Conservation (phyloP, 371 early-diverging fungal species). For the Apophysomyces elegans region DNA sequence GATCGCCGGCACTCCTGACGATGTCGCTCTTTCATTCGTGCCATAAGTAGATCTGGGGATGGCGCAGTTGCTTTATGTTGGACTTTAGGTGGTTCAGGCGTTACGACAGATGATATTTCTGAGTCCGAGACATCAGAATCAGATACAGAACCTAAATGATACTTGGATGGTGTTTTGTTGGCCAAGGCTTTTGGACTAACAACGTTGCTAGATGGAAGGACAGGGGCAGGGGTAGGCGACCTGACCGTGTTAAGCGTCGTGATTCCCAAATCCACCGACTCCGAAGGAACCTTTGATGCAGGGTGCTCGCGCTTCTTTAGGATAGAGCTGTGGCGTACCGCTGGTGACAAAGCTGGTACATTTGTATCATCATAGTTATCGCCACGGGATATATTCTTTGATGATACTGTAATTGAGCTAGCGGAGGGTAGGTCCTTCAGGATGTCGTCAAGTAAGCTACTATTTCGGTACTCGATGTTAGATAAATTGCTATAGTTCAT, state of each 20-base stretch:
- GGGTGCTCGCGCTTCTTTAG: constrained; percentile 9
- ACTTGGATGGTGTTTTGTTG: constrained; percentile 12
- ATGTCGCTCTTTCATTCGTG: constrained; percentile 31
- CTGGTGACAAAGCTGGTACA: neutral
- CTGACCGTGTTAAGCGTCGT: constrained; percentile 7
- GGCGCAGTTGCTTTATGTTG: constrained; percentile 9
- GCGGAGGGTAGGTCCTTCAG: constrained; percentile 7
- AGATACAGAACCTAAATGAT: constrained; percentile 5
- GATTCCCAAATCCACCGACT: neutral
- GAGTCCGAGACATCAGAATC: constrained; percentile 24
- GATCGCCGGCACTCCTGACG: constrained; percentile 29
- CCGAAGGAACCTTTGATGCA: constrained; percentile 2
- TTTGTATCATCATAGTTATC: neutral
- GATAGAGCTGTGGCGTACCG: neutral
- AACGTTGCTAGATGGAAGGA: neutral
- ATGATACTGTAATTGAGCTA: neutral
- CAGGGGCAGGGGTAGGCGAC: constrained; percentile 3
- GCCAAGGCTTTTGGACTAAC: constrained; percentile 1
- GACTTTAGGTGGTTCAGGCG: neutral
- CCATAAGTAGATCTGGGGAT: constrained; percentile 14
- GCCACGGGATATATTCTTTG: neutral
- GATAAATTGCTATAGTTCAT: constrained; percentile 5
- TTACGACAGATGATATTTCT: constrained; percentile 1
- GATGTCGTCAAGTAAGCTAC: constrained; percentile 17
- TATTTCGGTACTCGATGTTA: neutral